phyloP scores from a whole-genome alignment of 2,329 filamentous ascomycete genomes.

The Magnaporthiopsis rhizophila region DNA sequence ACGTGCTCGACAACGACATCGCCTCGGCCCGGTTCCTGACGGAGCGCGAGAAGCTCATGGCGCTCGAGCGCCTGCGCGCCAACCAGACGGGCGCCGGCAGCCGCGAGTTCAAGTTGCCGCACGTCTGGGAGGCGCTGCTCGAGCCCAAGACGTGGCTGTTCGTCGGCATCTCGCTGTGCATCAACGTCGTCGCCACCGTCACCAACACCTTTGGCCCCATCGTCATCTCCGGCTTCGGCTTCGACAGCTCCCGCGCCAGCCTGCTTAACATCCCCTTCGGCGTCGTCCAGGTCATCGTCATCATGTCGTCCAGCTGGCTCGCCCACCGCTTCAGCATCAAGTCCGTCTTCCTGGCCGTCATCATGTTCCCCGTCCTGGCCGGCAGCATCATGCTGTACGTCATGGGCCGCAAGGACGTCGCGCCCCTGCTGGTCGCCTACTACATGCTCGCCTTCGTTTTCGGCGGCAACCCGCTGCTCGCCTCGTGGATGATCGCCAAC shows the following conservation, averaged over 20 bases:
- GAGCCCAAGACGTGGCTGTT: slow-evolving; percentile 52
- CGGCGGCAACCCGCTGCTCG: slow-evolving; percentile 56
- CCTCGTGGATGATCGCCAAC: slow-evolving; percentile 63
- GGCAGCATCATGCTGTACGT: slow-evolving; percentile 51
- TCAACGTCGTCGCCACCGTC: slow-evolving; percentile 57
- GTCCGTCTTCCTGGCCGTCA: slow-evolving; percentile 40
- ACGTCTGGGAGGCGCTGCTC: slow-evolving; percentile 44
- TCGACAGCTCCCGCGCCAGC: slow-evolving; percentile 47
- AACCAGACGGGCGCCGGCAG: slow-evolving; percentile 72
- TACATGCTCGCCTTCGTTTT: slow-evolving; percentile 61
- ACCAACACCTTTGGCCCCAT: slow-evolving; percentile 58
- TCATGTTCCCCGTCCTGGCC: slow-evolving; percentile 52
- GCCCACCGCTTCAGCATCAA: slow-evolving; percentile 51
- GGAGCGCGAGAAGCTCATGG: slow-evolving; percentile 57
- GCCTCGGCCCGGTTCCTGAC: slow-evolving; percentile 48
- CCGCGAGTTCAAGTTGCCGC: slow-evolving; percentile 59
- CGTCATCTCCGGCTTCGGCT: slow-evolving; percentile 53
- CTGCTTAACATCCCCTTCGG: slow-evolving; percentile 63
- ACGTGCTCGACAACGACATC: slow-evolving; percentile 52
- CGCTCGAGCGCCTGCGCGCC: slow-evolving; percentile 61
- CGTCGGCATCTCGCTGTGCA: slow-evolving; percentile 49
- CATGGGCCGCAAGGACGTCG: slow-evolving; percentile 34
- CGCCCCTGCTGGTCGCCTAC: slow-evolving; percentile 49
- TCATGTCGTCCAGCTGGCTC: slow-evolving; percentile 49
- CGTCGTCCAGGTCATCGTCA: slow-evolving; percentile 49